These are phyloP conservation scores for Mycena belliarum DNA, from an alignment of 768 basidiomycete genomes.

Conservation along the genomic window DNA sequence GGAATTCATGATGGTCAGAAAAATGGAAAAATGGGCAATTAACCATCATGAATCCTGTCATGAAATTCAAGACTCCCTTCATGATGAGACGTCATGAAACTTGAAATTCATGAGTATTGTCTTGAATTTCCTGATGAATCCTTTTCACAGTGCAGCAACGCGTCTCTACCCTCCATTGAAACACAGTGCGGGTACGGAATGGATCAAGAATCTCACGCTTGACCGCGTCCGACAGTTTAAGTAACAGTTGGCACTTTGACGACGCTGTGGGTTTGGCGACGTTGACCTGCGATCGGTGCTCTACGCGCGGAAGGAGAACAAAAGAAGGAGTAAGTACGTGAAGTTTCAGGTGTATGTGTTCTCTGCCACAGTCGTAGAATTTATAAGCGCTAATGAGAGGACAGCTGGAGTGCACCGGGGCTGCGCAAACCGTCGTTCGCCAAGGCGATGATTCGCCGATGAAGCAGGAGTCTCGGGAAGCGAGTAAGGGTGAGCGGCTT, in stretches of 20 bases:
- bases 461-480: slow-evolving; percentile 75
- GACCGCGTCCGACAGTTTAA: slow-evolving; percentile 60
- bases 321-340: slow-evolving; percentile 58
- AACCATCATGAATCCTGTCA: no score
- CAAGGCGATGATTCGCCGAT: no score
- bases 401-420: slow-evolving; percentile 88
- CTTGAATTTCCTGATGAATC: no score
- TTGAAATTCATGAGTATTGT: no score
- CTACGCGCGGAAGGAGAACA: slow-evolving; percentile 72
- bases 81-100: no score
- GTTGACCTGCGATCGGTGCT: slow-evolving; percentile 83
- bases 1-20: no score
- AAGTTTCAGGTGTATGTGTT: slow-evolving; percentile 64
- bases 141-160: no score
- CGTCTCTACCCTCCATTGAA: no score
- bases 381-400: background rate
- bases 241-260: slow-evolving; percentile 78
- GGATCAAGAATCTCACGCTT: slow-evolving; percentile 75
- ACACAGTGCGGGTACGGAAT: slow-evolving; percentile 67
- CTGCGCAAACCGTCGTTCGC: slow-evolving; percentile 82
- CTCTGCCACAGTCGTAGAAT: no score
- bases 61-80: no score
- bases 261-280: no score
- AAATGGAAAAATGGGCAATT: no score
- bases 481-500: slow-evolving; percentile 88